Conservation (phyloP, 1,139 yeast genomes). For the Suhomyces kunorum region DNA sequence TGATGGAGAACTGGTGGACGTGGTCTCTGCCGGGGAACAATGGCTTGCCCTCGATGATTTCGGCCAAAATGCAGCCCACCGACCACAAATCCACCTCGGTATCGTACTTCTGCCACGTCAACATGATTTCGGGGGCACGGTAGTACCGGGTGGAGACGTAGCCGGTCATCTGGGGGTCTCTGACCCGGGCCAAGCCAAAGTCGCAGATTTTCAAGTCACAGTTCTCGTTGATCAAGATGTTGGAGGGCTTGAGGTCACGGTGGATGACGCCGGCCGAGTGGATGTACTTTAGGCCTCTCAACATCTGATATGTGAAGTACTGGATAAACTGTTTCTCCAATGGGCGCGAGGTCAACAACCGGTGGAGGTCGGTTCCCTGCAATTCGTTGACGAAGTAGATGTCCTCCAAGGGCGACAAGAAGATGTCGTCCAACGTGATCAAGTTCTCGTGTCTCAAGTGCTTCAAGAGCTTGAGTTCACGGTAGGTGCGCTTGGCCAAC, state of each 20-base stretch:
- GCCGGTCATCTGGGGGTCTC: constrained; percentile 99
- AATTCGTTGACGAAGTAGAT: constrained; percentile 95
- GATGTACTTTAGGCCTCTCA: constrained; percentile 32
- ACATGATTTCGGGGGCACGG: constrained; percentile 98
- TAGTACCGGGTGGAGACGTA: constrained; percentile 95
- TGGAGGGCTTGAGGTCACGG: constrained; percentile 31
- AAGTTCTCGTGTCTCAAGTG: constrained; percentile 94
- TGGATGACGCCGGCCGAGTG: constrained; percentile 35
- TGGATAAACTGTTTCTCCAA: constrained; percentile 95
- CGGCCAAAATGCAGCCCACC: constrained; percentile 98
- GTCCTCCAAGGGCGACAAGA: constrained; percentile 92
- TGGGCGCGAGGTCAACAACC: constrained; percentile 88
- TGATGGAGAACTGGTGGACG: constrained; percentile 95
- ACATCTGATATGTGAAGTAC: constrained; percentile 63
- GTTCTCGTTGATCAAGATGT: constrained; percentile 31
- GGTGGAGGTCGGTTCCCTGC: constrained; percentile 94
- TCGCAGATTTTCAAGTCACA: constrained; percentile 34
- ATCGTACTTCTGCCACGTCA: constrained; percentile 98
- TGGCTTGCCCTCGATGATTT: constrained; percentile 99
- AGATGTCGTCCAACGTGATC: constrained; percentile 90
- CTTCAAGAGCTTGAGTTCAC: constrained; percentile 90
- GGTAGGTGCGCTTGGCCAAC: constrained; percentile 90
- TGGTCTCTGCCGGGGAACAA: constrained; percentile 98
- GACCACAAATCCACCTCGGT: constrained; percentile 99
- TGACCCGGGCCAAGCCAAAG: constrained; percentile 81